Base-by-base conservation (phyloP, 306 rosid species). In the Pueraria montana region DNA sequence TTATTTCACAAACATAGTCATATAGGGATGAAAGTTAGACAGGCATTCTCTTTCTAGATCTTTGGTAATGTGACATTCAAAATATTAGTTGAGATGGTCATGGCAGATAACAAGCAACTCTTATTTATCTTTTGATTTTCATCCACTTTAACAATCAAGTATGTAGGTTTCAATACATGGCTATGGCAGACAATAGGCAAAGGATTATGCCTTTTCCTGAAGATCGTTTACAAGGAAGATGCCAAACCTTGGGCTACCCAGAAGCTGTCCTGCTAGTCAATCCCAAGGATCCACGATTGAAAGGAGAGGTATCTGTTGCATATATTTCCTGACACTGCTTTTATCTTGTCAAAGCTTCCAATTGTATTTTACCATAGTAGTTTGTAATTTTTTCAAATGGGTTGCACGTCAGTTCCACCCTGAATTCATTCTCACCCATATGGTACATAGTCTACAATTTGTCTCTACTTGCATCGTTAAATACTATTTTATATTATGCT, bases 161-260 rank as follows among this genome's bases (percentile, higher is more conserved):
- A 61, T 89, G 42, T 80, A 89, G 98, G 97, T 95, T 93, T 84
- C 94, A 88, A 18, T 93, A 93, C 84, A 95, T 95, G 98, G 97
- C 94, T 80, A 20, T 91, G 83, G 98, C 94, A 30, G 98, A 95
- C 89, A 77, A 91, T 79, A 89, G 95, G 74, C 94, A 58, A 71
- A 89, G 97, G 81, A 78, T 53, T 87, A 89, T 95, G 97, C 97
- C 98, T 20, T 90, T 83, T 77, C 98, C 98, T 0, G 98, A 95
- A 17, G 98, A 95, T 67, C 92, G 97, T 38, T 83, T 76, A 16
- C 89, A 90, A 0, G 90, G 84, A 11, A 87, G 95, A 90, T 76
- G 95, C 87, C 81, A 87, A 89, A 59, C 85, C 65, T 82, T 95
- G 52, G 98, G 83, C 23, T 84, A 73, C 34, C 94, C 89, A 3